These are phyloP conservation scores for Paragyromitra xinjiangensis DNA, from an alignment of 495 filamentous ascomycete species.

Conservation along the genomic window DNA sequence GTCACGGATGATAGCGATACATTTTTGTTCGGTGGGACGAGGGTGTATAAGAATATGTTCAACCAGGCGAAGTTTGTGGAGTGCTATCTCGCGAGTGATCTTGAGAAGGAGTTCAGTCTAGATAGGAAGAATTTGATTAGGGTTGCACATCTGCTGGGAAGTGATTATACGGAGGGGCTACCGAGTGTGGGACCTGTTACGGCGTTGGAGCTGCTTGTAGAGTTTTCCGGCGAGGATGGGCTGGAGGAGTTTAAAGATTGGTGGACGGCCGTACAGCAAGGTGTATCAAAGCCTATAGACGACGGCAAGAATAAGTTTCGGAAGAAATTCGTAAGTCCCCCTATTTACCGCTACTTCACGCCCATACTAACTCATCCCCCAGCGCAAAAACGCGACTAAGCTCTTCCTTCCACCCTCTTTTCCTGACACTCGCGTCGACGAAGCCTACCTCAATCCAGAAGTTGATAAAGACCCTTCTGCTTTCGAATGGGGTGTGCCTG, in stretches of 20 bases:
- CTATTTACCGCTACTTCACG: background rate
- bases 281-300: conserved; percentile 62
- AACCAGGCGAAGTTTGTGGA: conserved; percentile 96
- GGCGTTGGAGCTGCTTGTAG: conserved; percentile 89
- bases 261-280: conserved; percentile 79
- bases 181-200: conserved; percentile 91
- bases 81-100: conserved; percentile 86
- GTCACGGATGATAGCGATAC: conserved; percentile 98
- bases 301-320: conserved; percentile 71
- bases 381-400: conserved; percentile 71
- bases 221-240: conserved; percentile 69
- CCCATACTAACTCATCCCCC: background rate
- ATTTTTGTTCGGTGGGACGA: conserved; percentile 95
- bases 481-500: conserved; percentile 95
- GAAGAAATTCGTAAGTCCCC: conserved; percentile 74
- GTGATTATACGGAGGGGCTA: conserved; percentile 93
- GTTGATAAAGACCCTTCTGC: conserved; percentile 78
- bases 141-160: conserved; percentile 87
- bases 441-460: conserved; percentile 84
- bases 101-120: conserved; percentile 88
- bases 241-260: conserved; percentile 80
- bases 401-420: conserved; percentile 83
- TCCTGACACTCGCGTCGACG: conserved; percentile 75
- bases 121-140: conserved; percentile 82
- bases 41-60: conserved; percentile 99